Base-by-base conservation (phyloP, 2,329 filamentous ascomycete species). In the Hortaea sp. region DNA sequence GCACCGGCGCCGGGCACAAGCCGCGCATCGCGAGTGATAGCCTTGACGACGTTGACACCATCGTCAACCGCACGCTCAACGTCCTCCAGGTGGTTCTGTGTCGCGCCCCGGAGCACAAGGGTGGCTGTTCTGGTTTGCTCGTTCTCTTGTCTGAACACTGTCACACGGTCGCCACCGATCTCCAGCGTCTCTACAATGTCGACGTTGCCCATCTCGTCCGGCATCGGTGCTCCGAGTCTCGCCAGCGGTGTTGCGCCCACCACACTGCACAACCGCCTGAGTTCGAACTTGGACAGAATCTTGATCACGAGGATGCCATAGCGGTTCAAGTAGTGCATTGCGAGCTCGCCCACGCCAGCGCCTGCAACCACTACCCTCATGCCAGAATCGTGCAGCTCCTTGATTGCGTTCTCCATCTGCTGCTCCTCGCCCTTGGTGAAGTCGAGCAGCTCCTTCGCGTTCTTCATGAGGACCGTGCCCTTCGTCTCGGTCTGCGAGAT, bases 21-120 rank as follows among this genome's bases (percentile, higher is more conserved):
- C 53, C 89, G 79, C 5, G 90, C 74, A 64, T 98, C 94, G 65
- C 86, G 86, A 51, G 92, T 97, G 66, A 98, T 94, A 54, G 92
- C 92, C 74, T 98, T 98, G 67, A 98, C 85, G 44, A 94, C 94
- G 63, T 97, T 98, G 66, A 98, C 92, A 54, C 92, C 92, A 57
- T 98, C 92, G 60, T 98, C 92, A 47, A 98, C 89, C 43, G 92
- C 92, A 53, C 92, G 84, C 76, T 98, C 92, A 32, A 98, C 79
- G 59, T 98, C 92, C 62, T 98, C 92, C 27, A 98, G 81, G 67
- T 97, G 88, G 73, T 98, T 98, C 70, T 97, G 90, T 5, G 92
- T 98, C 13, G 92, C 92, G 42, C 94, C 92, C 54, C 92, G 82
- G 50, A 98, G 81, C 44, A 98, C 89, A 42, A 98, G 78, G 6